These are phyloP conservation scores for Rhodotorula paludigena DNA, from an alignment of 768 basidiomycete genomes.

Conservation along the genomic window DNA sequence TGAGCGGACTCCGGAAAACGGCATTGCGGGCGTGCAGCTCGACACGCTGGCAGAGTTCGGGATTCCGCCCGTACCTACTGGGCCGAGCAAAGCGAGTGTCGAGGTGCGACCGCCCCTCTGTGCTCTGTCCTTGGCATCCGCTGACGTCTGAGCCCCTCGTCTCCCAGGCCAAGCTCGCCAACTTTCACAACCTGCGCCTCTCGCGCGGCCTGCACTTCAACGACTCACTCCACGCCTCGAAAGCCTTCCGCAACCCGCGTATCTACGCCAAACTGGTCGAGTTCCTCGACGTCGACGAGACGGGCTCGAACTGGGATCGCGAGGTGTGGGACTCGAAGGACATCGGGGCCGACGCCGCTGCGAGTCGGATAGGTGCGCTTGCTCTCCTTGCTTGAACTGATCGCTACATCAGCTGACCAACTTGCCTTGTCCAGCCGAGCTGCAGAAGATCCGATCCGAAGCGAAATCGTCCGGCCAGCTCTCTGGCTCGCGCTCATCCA, in stretches of 20 bases:
- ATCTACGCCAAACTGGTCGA: conserved; percentile 93
- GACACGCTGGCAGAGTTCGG: conserved; percentile 68
- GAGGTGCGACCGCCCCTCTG: conserved; percentile 51
- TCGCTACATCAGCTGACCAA: neutral
- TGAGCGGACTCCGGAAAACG: neutral
- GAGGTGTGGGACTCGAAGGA: conserved; percentile 69
- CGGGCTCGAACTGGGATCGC: conserved; percentile 71
- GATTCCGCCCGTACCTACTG: conserved; percentile 59
- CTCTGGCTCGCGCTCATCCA: conserved; percentile 58
- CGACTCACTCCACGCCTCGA: conserved; percentile 85
- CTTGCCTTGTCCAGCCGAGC: conserved; percentile 53
- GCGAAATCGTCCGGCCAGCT: conserved; percentile 57
- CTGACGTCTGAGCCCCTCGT: neutral
- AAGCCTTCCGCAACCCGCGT: conserved; percentile 91
- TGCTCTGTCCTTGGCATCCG: too few relatives aligned
- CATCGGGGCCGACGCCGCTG: conserved; percentile 65
- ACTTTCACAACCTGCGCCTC: conserved; percentile 68
- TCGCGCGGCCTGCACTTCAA: conserved; percentile 80
- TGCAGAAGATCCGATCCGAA: conserved; percentile 63
- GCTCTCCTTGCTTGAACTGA: neutral
- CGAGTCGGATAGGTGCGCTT: conserved; percentile 68
- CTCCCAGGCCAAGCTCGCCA: conserved; percentile 67
- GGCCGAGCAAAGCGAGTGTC: conserved; percentile 60
- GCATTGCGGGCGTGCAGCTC: conserved; percentile 42
- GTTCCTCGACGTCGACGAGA: conserved; percentile 85